Base-by-base conservation (phyloP, 345 rosid genomes). In the Eucalyptus brandiana region DNA sequence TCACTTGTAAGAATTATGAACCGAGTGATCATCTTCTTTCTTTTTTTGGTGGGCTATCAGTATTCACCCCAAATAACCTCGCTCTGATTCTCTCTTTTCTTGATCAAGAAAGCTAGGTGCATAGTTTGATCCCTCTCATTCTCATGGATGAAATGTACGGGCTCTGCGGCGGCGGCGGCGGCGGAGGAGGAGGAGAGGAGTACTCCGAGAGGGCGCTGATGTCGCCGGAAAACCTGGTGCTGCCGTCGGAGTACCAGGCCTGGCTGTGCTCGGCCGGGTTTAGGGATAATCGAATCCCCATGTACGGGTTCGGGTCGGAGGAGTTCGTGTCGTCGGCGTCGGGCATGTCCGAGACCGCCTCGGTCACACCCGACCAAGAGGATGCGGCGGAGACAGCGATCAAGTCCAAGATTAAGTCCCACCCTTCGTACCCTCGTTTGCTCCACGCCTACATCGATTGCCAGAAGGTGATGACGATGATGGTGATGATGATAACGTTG, bases 371-470 rank as follows among this genome's bases (percentile, higher is more conserved):
- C 32, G 98, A 94, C 40, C 91, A 88, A 76, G 93, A 93, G 15
- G 96, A 93, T n/a, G 94, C 89, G 44, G 86, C 93, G 62, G 90
- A 94, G 11, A 83, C 89, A 85, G 58, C 93, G 48, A 91, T 96
- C 94, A 96, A 97, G 93, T 95, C 97, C 21, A 97, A 90, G 90
- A 97, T 97, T 91, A 97, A 95, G 87, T 93, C 92, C 53, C 99
- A 97, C 92, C 99, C 99, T 87, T 92, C 88, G 50, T 97, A 96
- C 90, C 98, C 98, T 90, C 97, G 97, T 86, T 92, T 97, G 93
- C 97, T 97, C 23, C 92, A 94, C 87, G 98, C 99, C 48, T 97
- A 96, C 90, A 93, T 96, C 86, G 98, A 97, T 89, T 97, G 99
- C 92, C 99, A 97, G 90, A 97, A 97, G 99, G 99, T 98, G 91